Conservation (phyloP, 129 eudicot species). For the Tagetes patula region DNA sequence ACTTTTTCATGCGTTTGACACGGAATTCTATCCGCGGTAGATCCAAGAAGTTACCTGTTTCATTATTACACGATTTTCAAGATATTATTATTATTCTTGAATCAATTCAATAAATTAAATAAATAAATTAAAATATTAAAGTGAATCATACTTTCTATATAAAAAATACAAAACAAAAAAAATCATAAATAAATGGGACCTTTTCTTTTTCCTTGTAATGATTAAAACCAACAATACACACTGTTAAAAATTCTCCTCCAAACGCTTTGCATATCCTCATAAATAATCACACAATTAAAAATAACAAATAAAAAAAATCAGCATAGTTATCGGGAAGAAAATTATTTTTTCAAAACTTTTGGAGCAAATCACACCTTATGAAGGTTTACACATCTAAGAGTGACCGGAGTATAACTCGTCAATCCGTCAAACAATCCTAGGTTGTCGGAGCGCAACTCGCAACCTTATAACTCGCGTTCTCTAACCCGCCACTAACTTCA, state of each 20-base stretch:
- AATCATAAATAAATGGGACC: constrained; percentile 28
- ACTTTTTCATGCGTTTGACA: constrained; percentile 29
- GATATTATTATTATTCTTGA: not conserved
- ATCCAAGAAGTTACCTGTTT: constrained; percentile 6
- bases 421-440: too few species aligned
- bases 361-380: constrained; percentile 65
- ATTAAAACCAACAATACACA: constrained; percentile 39
- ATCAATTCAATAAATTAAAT: not conserved
- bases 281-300: constrained; percentile 44
- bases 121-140: not conserved
- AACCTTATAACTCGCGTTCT: too few species aligned
- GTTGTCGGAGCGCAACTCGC: too few species aligned
- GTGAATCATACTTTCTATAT: not conserved
- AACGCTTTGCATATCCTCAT: constrained; percentile 35
- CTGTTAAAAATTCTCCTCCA: constrained; percentile 44
- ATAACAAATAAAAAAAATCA: constrained; percentile 16
- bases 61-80: constrained; percentile 9
- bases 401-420: too few species aligned
- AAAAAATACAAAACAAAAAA: constrained; percentile 6
- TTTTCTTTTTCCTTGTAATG: constrained; percentile 27
- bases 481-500: too few species aligned
- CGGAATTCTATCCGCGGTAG: constrained; percentile 28
- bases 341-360: constrained; percentile 26
- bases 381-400: constrained; percentile 53
- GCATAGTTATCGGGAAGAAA: constrained; percentile 34